Conservation (phyloP, 2,329 filamentous ascomycete genomes). For the Colletotrichum sp. region DNA sequence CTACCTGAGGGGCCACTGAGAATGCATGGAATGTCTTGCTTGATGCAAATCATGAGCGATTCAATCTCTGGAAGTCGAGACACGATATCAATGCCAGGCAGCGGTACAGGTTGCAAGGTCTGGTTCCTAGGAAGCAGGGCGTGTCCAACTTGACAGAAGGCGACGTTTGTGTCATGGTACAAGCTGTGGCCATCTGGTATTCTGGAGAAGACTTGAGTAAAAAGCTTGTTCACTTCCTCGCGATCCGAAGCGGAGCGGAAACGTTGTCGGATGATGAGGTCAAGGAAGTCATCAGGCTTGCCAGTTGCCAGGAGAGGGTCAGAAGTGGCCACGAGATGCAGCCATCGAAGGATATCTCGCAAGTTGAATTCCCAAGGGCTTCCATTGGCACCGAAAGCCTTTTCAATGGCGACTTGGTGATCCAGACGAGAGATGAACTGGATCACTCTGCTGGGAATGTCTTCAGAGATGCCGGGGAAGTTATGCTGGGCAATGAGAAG, state of each 20-base stretch:
- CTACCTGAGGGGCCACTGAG: conserved; percentile 83
- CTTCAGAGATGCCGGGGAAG: conserved; percentile 66
- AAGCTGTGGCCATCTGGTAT: conserved; percentile 64
- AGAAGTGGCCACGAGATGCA: conserved; percentile 69
- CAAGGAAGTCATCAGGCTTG: conserved; percentile 73
- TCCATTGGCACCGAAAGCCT: conserved; percentile 63
- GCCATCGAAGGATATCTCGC: conserved; percentile 87
- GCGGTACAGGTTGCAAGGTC: conserved; percentile 53
- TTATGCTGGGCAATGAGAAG: conserved; percentile 79
- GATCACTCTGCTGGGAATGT: conserved; percentile 71
- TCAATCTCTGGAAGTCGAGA: conserved; percentile 76
- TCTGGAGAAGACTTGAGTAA: conserved; percentile 64
- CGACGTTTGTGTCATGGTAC: conserved; percentile 70
- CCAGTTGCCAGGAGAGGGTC: conserved; percentile 66
- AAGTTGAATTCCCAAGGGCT: conserved; percentile 97
- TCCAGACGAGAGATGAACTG: conserved; percentile 83
- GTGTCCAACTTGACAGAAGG: conserved; percentile 79
- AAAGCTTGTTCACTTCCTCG: conserved; percentile 67
- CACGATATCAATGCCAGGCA: conserved; percentile 55
- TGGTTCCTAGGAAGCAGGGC: conserved; percentile 69
- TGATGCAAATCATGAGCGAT: conserved; percentile 84
- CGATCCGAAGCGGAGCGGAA: conserved; percentile 79
- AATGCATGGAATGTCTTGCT: conserved; percentile 87
- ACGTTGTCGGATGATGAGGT: conserved; percentile 83
- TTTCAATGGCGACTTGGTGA: conserved; percentile 65